Percentiles rank a stretch among this genome's conserved stretches.
Conservation (phyloP, 306 rosid genomes). For the Urtica urens region DNA sequence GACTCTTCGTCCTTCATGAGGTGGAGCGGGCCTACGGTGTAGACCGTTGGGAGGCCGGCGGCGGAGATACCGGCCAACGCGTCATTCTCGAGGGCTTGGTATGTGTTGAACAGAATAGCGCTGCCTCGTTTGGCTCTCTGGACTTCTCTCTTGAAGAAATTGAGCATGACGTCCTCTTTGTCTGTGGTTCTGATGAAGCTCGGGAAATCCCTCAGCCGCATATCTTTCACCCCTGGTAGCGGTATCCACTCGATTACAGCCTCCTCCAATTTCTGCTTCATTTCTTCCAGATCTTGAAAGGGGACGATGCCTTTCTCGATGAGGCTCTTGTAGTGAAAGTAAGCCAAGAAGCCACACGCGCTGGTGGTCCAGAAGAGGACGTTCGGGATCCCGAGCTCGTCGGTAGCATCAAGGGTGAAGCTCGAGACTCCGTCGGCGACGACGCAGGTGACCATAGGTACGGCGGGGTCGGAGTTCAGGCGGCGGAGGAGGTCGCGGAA, state of each 20-base stretch:
- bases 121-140: constrained; percentile 27
- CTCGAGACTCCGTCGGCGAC: constrained; percentile 28
- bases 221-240: constrained; percentile 36
- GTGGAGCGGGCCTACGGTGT: constrained; percentile 48
- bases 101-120: constrained; percentile 47
- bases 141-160: background rate
- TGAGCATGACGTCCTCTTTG: constrained; percentile 26
- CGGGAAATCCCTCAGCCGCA: constrained; percentile 43
- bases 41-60: constrained; percentile 29
- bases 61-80: constrained; percentile 25
- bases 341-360: constrained; percentile 33
- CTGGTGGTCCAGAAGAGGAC: constrained; percentile 28
- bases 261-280: constrained; percentile 40
- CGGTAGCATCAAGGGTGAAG: constrained; percentile 30
- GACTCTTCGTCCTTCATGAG: constrained; percentile 20
- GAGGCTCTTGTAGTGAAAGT: constrained; percentile 16
- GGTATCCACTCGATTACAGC: constrained; percentile 40
- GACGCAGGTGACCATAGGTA: constrained; percentile 20
- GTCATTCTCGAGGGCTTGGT: constrained; percentile 35
- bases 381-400: constrained; percentile 23
- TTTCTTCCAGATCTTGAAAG: constrained; percentile 21
- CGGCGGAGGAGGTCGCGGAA: constrained; percentile 14
- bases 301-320: constrained; percentile 17
- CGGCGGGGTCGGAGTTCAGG: constrained; percentile 10
- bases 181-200: constrained; percentile 47